phyloP scores from a whole-genome alignment of 2,329 filamentous ascomycete genomes.

The Penicillium sp. region DNA sequence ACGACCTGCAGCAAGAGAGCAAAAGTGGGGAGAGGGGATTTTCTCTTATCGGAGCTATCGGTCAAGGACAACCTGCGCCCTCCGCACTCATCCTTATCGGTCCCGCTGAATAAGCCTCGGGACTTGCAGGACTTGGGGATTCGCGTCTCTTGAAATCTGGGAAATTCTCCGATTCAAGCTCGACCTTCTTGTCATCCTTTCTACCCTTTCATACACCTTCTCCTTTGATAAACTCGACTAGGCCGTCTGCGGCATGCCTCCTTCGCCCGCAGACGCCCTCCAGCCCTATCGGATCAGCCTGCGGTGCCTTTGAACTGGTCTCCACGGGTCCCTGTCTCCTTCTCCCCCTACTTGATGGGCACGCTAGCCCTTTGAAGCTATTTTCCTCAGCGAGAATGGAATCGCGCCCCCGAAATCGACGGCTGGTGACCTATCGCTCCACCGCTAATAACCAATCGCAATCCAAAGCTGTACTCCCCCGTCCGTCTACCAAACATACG shows the following conservation, averaged over 20 bases:
- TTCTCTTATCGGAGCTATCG: background rate
- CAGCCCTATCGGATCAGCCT: background rate
- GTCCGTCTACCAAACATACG: background rate
- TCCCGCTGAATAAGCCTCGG: background rate
- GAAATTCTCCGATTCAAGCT: background rate
- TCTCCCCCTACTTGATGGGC: background rate
- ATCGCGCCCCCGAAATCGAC: slow-evolving; percentile 26
- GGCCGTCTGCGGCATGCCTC: background rate
- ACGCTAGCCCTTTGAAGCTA: background rate
- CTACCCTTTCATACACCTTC: background rate
- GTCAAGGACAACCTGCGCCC: background rate
- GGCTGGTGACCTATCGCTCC: slow-evolving; percentile 42
- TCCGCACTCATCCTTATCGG: background rate
- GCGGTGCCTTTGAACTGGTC: background rate
- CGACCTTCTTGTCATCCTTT: background rate
- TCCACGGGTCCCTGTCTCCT: background rate
- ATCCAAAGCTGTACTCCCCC: background rate
- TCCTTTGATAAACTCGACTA: background rate
- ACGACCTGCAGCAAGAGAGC: background rate
- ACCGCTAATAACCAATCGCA: slow-evolving; percentile 13
- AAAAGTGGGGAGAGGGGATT: background rate
- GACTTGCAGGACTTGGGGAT: background rate
- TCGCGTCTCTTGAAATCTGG: background rate
- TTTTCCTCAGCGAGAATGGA: slow-evolving; percentile 15
- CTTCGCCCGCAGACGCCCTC: background rate